A percentile compares a stretch with the other conserved stretches of the same genome.
Evolutionary conservation across 306 rosid genomes (phyloP).

Genomic region (Prunus mume): DNA sequence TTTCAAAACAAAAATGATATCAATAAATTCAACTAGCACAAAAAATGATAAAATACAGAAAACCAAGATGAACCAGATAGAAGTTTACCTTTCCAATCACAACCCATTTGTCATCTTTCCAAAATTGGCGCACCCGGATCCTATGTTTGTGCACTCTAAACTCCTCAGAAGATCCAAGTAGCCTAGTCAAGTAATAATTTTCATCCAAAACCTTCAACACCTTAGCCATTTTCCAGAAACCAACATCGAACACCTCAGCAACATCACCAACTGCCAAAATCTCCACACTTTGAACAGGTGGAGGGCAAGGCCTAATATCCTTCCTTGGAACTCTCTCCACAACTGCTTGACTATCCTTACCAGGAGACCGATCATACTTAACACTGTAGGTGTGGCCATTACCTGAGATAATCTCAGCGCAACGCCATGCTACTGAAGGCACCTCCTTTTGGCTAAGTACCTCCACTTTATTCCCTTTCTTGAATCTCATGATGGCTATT

Average conservation of each 20-base stretch:
- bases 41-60: background rate
- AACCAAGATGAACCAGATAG: background rate
- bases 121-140: constrained; percentile 57
- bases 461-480: constrained; percentile 69
- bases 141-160: constrained; percentile 38
- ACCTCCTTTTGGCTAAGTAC: constrained; percentile 45
- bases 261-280: constrained; percentile 56
- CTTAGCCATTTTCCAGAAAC: constrained; percentile 66
- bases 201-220: constrained; percentile 36
- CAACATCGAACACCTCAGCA: constrained; percentile 57
- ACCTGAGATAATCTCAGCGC: constrained; percentile 61
- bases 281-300: constrained; percentile 25
- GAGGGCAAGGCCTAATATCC: constrained; percentile 71
- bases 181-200: constrained; percentile 48
- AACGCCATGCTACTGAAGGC: constrained; percentile 55
- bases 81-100: constrained; percentile 48
- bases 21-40: background rate
- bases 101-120: constrained; percentile 65
- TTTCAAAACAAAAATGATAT: background rate
- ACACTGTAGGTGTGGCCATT: constrained; percentile 62
- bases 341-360: constrained; percentile 23
- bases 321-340: constrained; percentile 58
- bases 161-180: constrained; percentile 53
- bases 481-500: constrained; percentile 52
- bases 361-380: constrained; percentile 31